Evolutionary conservation across 2,329 filamentous ascomycete genomes (phyloP), one percentile per base, ranked within the genome.

Genomic region (Cadophora malorum): DNA sequence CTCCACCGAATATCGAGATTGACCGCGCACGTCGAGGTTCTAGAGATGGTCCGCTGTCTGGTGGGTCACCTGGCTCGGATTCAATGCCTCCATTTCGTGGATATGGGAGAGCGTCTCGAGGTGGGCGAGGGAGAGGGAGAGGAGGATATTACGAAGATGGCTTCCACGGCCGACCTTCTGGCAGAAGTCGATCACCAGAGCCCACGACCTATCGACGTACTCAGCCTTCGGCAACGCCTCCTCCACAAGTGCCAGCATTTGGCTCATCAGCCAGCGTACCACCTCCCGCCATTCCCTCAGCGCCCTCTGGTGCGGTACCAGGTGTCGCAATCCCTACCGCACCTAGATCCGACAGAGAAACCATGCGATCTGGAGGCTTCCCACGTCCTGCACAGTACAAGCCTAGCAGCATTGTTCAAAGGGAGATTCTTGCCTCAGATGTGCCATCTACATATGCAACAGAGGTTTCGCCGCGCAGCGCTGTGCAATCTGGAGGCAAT

Each of bases 41-140:
- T 9, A 84, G 91, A 74, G 91, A 94, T 74, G 91, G 91, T 0
- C 90, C 91, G 12, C 85, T 88, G 25, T 91, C 90, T 1, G 90
- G 89, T 21, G 89, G 89, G 4, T 92, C 91, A 3, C 88, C 88
- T 10, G 88, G 88, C 25, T 91, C 91, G 0, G 91, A 94, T 70
- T 84, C 87, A 14, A 83, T 86, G 0, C 69, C 68, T 60, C 63
- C 69, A 9, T 76, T 75, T 23, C 68, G 73, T 58, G 82, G 81
- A 6, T 80, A 87, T 67, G 86, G 86, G 3, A 82, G 88, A 35
- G 88, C 85, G 19, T 52, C 63, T 63, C 74, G 80, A 69, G 80
- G 83, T 38, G 83, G 83, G 12, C 82, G 85, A 35, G 81, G 82
- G 52, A 78, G 84, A 66, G 81, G 82, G 47, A 78, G 84, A 69